These are phyloP conservation scores for Vicia sativa DNA, from an alignment of 306 rosid species.

Conservation along the genomic window DNA sequence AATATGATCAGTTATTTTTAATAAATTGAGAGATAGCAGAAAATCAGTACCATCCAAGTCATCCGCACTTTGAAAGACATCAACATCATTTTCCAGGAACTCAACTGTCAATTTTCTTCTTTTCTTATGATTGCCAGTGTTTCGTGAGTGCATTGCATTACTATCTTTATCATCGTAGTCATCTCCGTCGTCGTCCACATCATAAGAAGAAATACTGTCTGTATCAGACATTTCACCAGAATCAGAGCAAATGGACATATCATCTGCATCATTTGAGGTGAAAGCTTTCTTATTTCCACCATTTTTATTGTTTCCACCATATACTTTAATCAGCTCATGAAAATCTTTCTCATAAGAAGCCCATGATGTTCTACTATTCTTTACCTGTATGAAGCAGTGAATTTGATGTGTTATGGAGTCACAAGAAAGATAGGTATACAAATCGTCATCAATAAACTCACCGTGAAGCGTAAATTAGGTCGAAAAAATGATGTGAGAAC, in stretches of 20 bases:
- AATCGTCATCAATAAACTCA: slow-evolving; percentile 50
- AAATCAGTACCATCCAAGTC: slow-evolving; percentile 76
- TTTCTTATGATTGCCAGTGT: slow-evolving; percentile 45
- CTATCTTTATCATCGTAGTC: slow-evolving; percentile 44
- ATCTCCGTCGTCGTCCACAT: slow-evolving; percentile 48
- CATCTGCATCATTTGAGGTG: slow-evolving; percentile 43
- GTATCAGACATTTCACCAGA: slow-evolving; percentile 44
- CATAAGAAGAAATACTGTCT: slow-evolving; percentile 47
- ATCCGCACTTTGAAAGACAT: slow-evolving; percentile 65
- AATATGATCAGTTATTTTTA: slow-evolving; percentile 15
- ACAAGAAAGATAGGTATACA: not conserved
- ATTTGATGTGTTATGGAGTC: slow-evolving; percentile 12
- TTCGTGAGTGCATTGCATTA: slow-evolving; percentile 39
- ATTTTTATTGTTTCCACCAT: slow-evolving; percentile 55
- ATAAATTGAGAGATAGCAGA: slow-evolving; percentile 17
- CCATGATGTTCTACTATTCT: slow-evolving; percentile 71
- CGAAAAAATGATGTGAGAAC: slow-evolving; percentile 88
- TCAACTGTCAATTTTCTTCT: slow-evolving; percentile 71
- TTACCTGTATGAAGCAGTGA: slow-evolving; percentile 59
- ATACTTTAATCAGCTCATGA: slow-evolving; percentile 55
- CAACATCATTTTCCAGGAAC: slow-evolving; percentile 81
- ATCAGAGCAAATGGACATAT: slow-evolving; percentile 43
- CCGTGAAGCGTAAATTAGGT: slow-evolving; percentile 72
- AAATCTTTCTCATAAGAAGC: slow-evolving; percentile 76
- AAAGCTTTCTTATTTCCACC: slow-evolving; percentile 49